Evolutionary conservation across 495 filamentous ascomycete genomes (phyloP).

Genomic region (Xylaria longipes): DNA sequence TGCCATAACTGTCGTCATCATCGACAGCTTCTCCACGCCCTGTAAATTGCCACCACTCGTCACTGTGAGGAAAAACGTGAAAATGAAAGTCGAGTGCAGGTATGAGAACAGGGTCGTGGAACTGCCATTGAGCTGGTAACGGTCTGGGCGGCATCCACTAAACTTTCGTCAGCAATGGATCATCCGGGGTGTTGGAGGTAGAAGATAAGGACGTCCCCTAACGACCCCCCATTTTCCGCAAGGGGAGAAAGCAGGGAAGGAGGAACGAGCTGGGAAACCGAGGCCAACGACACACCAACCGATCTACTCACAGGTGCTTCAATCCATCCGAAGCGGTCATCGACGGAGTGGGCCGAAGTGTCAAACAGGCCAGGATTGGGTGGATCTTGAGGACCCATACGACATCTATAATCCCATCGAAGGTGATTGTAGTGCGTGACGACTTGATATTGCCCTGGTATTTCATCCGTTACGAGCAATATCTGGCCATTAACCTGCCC

Average conservation of each 20-base stretch:
- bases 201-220: neutral
- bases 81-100: neutral
- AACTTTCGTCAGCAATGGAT: neutral
- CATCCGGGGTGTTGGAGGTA: neutral
- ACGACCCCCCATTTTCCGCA: neutral
- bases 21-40: neutral
- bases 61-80: neutral
- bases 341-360: neutral
- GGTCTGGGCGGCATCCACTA: neutral
- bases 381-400: neutral
- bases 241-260: neutral
- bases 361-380: neutral
- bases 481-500: neutral
- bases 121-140: neutral
- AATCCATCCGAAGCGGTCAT: neutral
- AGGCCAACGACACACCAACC: too few species aligned
- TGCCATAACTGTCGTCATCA: neutral
- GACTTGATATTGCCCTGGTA: neutral
- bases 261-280: neutral
- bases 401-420: neutral
- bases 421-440: neutral
- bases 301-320: neutral
- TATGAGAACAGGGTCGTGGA: fast-evolving
- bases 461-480: neutral
- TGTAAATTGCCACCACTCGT: neutral